Evolutionary conservation across 2,329 filamentous ascomycete species (phyloP), one percentile per base, ranked within the genome.

Genomic region (Pseudocercospora crystallina): DNA sequence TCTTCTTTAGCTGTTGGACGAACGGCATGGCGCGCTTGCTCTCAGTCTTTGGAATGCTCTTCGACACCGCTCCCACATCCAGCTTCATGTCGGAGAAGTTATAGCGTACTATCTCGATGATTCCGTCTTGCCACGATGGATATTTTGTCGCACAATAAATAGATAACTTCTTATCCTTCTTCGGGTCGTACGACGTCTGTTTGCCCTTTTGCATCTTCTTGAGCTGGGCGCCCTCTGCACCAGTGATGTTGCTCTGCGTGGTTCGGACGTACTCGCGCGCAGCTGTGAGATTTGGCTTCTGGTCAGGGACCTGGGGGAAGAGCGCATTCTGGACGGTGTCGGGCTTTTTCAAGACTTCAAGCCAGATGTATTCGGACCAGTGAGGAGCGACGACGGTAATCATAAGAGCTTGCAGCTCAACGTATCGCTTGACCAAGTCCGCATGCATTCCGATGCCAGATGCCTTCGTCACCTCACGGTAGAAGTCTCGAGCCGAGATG

Each of bases 1-100:
- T 83, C 71, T 82, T 88, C 85, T 96, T 96, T 53, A 97, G 76
- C 5, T 71, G 74, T 74, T 97, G 91, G 43, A 96, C 85, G 66
- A 96, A 97, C 0, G 94, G 94, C 92, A 97, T 97, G 2, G 90
- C 92, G 75, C 95, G 94, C 83, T 97, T 99, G 80, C 90, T 90
- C 73, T 95, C 89, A 66, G 90, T 79, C 77, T 95, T 95, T 61
- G 83, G 84, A 51, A 96, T 85, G 66, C 84, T 81, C 60, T 83
- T 84, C 64, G 84, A 88, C 40, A 96, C 76, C 49, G 82, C 83
- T 76, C 95, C 95, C 69, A 95, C 89, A 66, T 95, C 85, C 58
- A 87, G 76, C 59, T 74, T 82, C 41, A 80, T 61, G 13, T 79
- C 70, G 54, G 88, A 80, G 73, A 90, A 90, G 55, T 83, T 76